Percentiles rank a stretch among this genome's conserved stretches.
These are phyloP conservation scores for Colletotrichum higginsianum DNA, from an alignment of 2,329 filamentous ascomycete genomes.

Conservation along the genomic window DNA sequence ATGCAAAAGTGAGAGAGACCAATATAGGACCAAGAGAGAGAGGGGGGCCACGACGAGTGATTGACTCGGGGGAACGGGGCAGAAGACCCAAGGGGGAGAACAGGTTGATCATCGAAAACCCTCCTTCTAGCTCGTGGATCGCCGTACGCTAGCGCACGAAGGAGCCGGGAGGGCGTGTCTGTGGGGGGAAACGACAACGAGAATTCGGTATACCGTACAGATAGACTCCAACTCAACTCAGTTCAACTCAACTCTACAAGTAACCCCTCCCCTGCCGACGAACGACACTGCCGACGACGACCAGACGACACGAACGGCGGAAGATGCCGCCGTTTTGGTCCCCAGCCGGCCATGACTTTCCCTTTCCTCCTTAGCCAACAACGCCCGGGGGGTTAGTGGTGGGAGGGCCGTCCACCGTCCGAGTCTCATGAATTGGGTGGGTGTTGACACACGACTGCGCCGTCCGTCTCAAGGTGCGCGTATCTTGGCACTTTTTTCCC, in stretches of 20 bases:
- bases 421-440: conserved; percentile 26
- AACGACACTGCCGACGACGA: conserved; percentile 28
- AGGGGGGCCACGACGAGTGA: not conserved
- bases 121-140: conserved; percentile 35
- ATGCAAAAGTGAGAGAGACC: too few species aligned
- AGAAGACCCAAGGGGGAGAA: conserved; percentile 8
- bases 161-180: conserved; percentile 27
- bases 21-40: not conserved
- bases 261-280: conserved; percentile 12
- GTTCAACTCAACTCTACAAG: too few species aligned
- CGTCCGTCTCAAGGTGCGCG: conserved; percentile 35
- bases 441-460: conserved; percentile 30
- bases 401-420: not conserved
- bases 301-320: conserved; percentile 39
- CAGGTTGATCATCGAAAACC: conserved; percentile 32
- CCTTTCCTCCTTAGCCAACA: conserved; percentile 7
- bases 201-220: too few species aligned
- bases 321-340: conserved; percentile 20
- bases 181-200: conserved; percentile 14
- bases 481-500: not conserved
- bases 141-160: conserved; percentile 30
- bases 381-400: not conserved
- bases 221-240: too few species aligned
- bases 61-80: conserved; percentile 18
- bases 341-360: conserved; percentile 26